Evolutionary conservation across 2,329 filamentous ascomycete genomes (phyloP), one percentile per base, ranked within the genome.

Genomic region (Boeremia lycopersici): DNA sequence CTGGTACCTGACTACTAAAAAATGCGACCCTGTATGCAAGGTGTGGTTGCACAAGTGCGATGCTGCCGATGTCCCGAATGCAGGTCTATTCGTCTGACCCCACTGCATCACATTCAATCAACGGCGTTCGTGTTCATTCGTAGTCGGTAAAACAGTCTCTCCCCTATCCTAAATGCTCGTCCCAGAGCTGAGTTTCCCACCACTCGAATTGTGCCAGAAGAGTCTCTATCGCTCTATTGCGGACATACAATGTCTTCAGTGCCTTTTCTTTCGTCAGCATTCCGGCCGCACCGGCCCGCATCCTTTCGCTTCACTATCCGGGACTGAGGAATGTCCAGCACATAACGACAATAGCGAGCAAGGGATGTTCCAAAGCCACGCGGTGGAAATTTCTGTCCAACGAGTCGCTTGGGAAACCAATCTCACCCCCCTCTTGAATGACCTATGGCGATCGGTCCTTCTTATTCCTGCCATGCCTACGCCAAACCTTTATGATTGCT

Each of bases 21-120:
- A 71, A 72, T 70, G 67, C 51, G 59, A 61, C 57, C 48, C 42
- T 57, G 33, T 48, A 71, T 68, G 67, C 65, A 71, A 73, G 68
- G 64, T 66, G 46, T 57, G 60, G 65, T 70, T 39, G 52, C 50
- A 71, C 67, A 51, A 50, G 50, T 48, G 45, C 48, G 46, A 53
- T 45, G 34, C 28, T 41, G 29, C 52, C 45, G 51, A 49, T 29
- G 29, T 31, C 38, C 46, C 55, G 28, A 60, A 58, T 49, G 44
- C 34, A 28, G 58, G 47, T 11, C 34, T 26, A 43, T 33, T 59
- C 57, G 57, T 61, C 52, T 55, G 54, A 48, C 31, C 39, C 36
- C 15, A 42, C 31, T 19, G 51, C 57, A 50, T 42, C 44, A 49
- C 31, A 50, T 48, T 53, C 44, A 23, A n/a, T 31, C 42, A 49